Evolutionary conservation across 257 asterid genomes (phyloP).

Genomic region (Jaltomata sinuosa): DNA sequence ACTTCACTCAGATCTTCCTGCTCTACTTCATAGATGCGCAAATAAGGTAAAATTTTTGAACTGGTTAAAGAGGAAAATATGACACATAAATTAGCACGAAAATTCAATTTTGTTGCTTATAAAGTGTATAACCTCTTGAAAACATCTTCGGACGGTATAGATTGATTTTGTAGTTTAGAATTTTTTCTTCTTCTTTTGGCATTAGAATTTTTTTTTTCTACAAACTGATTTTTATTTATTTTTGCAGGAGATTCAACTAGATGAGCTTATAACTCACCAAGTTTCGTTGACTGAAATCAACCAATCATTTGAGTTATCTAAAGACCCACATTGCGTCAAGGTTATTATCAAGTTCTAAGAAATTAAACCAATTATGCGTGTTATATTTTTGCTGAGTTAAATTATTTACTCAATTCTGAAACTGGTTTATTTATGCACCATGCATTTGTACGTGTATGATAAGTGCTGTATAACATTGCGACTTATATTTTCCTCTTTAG

Average conservation of each 20-base stretch:
- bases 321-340: constrained; percentile 38
- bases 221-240: neutral
- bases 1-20: constrained; percentile 34
- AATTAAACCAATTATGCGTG: neutral
- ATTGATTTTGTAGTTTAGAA: neutral
- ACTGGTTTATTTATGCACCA: too few relatives aligned
- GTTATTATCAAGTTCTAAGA: constrained; percentile 41
- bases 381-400: neutral
- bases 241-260: constrained; percentile 46
- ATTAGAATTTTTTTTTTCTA: too few relatives aligned
- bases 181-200: neutral
- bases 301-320: constrained; percentile 39
- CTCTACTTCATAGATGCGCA: too few relatives aligned
- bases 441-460: too few relatives aligned
- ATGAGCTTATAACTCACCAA: constrained; percentile 47
- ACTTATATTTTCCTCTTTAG: too few relatives aligned
- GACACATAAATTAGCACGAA: too few relatives aligned
- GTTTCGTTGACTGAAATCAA: constrained; percentile 37
- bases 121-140: too few relatives aligned
- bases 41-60: constrained; percentile 30
- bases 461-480: too few relatives aligned
- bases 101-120: too few relatives aligned
- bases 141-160: too few relatives aligned
- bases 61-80: too few relatives aligned
- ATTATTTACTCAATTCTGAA: neutral